Evolutionary conservation across 2,329 filamentous ascomycete genomes (phyloP).

Genomic region (Gremmenia infestans): DNA sequence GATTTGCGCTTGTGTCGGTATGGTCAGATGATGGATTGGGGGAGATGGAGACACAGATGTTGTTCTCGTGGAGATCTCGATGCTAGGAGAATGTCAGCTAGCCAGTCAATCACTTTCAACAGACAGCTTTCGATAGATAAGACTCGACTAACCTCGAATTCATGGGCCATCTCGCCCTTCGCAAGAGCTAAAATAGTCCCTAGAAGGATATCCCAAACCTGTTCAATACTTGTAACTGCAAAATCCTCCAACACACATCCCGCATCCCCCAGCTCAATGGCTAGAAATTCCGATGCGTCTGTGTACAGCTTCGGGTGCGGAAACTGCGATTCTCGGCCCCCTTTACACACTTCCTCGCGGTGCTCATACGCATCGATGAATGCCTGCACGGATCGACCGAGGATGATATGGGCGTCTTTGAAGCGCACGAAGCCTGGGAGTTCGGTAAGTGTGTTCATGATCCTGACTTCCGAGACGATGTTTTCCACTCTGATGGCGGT

Average conservation of each 20-base stretch:
- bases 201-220: conserved; percentile 61
- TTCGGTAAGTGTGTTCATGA: conserved; percentile 59
- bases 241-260: conserved; percentile 57
- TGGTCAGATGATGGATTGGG: background rate
- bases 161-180: conserved; percentile 51
- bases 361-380: conserved; percentile 56
- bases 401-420: conserved; percentile 58
- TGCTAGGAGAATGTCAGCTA: conserved; percentile 39
- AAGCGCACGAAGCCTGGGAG: conserved; percentile 62
- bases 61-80: conserved; percentile 61
- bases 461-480: conserved; percentile 54
- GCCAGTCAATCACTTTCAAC: too few relatives aligned
- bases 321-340: conserved; percentile 51
- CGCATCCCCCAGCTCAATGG: conserved; percentile 59
- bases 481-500: conserved; percentile 36
- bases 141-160: conserved; percentile 50
- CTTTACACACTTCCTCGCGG: conserved; percentile 32
- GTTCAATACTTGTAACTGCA: conserved; percentile 41
- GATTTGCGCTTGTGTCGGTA: background rate
- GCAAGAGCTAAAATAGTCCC: conserved; percentile 56
- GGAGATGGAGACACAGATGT: conserved; percentile 46
- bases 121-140: too few relatives aligned
- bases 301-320: conserved; percentile 56
- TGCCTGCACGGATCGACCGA: conserved; percentile 48
- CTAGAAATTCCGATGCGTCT: conserved; percentile 53